Evolutionary conservation across 2,329 filamentous ascomycete species (phyloP).

Genomic region (Colletotrichum noveboracense): DNA sequence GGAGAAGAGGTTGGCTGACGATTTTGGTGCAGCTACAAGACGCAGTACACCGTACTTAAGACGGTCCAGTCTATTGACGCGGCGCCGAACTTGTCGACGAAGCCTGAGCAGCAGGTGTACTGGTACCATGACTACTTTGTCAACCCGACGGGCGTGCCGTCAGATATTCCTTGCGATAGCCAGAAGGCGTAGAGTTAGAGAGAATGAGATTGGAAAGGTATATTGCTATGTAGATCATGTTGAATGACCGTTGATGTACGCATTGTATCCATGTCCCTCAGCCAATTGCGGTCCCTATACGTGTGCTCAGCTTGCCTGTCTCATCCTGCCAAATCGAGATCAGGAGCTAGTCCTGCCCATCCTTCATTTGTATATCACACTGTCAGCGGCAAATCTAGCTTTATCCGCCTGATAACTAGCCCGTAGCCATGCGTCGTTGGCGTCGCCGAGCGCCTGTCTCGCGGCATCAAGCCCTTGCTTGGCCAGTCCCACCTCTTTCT

Average conservation of each 20-base stretch:
- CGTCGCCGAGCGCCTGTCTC: not conserved
- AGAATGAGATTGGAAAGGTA: not conserved
- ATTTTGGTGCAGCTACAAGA: constrained; percentile 1
- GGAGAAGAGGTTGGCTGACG: not conserved
- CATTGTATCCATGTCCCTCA: rapidly evolving
- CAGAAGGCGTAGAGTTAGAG: not conserved
- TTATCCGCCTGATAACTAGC: not conserved
- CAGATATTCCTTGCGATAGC: constrained; percentile 12
- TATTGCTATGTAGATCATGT: not conserved
- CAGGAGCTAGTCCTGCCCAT: not conserved
- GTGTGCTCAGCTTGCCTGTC: not conserved
- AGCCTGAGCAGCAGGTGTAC: constrained; percentile 11
- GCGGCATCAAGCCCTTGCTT: not conserved
- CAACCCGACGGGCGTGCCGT: constrained; percentile 6
- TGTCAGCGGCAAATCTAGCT: not conserved
- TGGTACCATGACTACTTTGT: constrained; percentile 18
- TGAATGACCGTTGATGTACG: not conserved
- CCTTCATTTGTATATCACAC: not conserved
- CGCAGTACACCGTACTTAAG: constrained; percentile 11
- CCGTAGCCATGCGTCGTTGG: not conserved
- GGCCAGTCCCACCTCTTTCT: not conserved
- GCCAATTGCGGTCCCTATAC: not conserved
- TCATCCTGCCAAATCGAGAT: not conserved
- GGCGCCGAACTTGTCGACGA: constrained; percentile 1
- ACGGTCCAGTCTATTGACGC: not conserved